Base-by-base conservation (phyloP, 768 basidiomycete genomes). In the Tremella fuciformis region DNA sequence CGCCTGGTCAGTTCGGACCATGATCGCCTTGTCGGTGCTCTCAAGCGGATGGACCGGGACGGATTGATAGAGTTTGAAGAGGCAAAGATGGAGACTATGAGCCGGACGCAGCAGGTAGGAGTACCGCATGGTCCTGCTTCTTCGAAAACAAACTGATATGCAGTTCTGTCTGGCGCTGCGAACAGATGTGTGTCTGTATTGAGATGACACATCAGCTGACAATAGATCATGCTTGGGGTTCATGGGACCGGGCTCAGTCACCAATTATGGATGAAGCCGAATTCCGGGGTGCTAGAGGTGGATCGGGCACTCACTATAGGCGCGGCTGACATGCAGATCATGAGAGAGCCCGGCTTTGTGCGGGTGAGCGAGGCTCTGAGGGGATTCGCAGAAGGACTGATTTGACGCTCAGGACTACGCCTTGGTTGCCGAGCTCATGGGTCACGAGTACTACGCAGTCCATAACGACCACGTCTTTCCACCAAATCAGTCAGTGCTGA, bases 211-310 rank as follows among this genome's bases (percentile, higher is more conserved):
- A 47, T 9, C 9, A 13, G 41, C 47, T 41, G 3, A 29, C 6
- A 8, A 24, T 41, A 71, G 64, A 60, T 73, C 41, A 62, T 73
- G 26, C 52, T 73, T 41, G 68, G 68, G 1, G 66, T 73, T 11
- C 71, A 73, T 49, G 71, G 71, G 11, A 73, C 70, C 53, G 71
- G 71, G n/a, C 41, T 73, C 16, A 68, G 53, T 11, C 71, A 73
- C 53, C 58, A 61, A 34, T 40, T 73, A 49, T 73, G 68, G 68
- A 67, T 68, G 69, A 64, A 59, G 40, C 67, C 70, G 8, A 61
- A 63, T 9, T 58, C 64, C 38, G 65, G 54, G 0, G 63, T 73
- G n/a, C 21, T 73, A 4, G 71, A 73, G 52, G 66, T 70, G 54
- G 55, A 65, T 46, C 42, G 9, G 29, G 24, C 8, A 13, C 22